Evolutionary conservation across 2,329 filamentous ascomycete genomes (phyloP), one percentile per base, ranked within the genome.

Genomic region (Aspergillus neoniger): DNA sequence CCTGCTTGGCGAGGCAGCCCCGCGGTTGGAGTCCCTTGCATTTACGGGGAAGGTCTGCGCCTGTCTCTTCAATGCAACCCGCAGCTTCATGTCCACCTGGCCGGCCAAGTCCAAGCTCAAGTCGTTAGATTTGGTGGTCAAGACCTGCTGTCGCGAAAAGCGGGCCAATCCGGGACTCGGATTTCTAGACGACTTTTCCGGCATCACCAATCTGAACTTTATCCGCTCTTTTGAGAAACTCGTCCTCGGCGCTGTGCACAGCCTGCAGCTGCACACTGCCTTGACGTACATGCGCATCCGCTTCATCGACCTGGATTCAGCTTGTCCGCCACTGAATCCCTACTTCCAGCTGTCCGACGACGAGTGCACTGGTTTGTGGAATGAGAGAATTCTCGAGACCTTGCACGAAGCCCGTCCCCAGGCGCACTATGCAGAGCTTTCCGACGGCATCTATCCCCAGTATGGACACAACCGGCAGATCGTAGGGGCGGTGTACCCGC

Each of bases 231-330:
- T 92, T 67, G 89, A 91, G 74, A 81, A 83, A 60, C 78, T 92
- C 10, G 87, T 92, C 3, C 65, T 90, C 2, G 82, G 85, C 1
- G 87, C 84, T 1, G 85, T 91, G 32, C 81, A 82, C 51, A 83
- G 87, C 3, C 75, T 92, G 49, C 81, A 82, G 14, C 81, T 79
- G 30, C 82, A 91, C 51, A 81, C 82, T 55, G 77, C 80, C n/a
- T 75, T 92, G 32, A 78, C 86, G 48, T 86, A 86, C 72, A 74
- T 92, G 64, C 82, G 89, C 59, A 91, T 92, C 68, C 86, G 89
- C 57, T 92, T 90, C 68, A 87, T 92, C 56, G 89, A 92, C 73
- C 80, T 92, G 5, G 89, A 92, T 70, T 90, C 88, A 2, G 85
- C 87, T 2, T 82, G 89, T 14, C 89, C 88, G 3, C 84, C 87